phyloP scores from a whole-genome alignment of 352 stramenopile genomes.

The Phytophthora agathidicida region DNA sequence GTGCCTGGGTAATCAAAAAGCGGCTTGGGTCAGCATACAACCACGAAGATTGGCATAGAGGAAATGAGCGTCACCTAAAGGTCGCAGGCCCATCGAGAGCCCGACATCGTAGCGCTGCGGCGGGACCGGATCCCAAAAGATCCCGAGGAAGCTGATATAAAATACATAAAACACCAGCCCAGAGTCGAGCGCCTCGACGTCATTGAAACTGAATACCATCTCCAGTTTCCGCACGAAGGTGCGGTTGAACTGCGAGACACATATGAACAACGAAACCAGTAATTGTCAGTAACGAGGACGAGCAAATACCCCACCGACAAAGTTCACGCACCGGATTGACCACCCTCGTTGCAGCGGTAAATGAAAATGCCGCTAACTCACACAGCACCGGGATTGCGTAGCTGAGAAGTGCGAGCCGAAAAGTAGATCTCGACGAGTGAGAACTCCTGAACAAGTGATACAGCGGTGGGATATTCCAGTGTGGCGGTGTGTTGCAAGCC shows the following conservation, averaged over 20 bases:
- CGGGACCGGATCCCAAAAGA: constrained; percentile 87
- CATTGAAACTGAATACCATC: constrained; percentile 89
- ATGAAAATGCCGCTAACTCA: constrained; percentile 84
- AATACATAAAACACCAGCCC: constrained; percentile 90
- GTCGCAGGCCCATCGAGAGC: constrained; percentile 65
- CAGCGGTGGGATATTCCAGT: constrained; percentile 87
- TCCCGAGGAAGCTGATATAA: constrained; percentile 80
- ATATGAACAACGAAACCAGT: constrained; percentile 5
- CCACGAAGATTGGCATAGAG: neutral
- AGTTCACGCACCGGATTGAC: constrained; percentile 75
- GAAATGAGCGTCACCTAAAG: constrained; percentile 50
- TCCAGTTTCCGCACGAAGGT: constrained; percentile 85
- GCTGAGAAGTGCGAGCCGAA: constrained; percentile 78
- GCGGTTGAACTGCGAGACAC: constrained; percentile 75
- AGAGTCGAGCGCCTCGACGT: constrained; percentile 85
- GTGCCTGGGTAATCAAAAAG: constrained; percentile 60
- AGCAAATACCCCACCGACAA: neutral
- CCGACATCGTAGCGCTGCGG: constrained; percentile 82
- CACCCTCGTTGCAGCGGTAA: constrained; percentile 87
- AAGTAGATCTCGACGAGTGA: constrained; percentile 70
- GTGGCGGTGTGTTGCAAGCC: constrained; percentile 79
- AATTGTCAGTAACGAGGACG: constrained; percentile 1
- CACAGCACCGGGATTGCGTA: constrained; percentile 85
- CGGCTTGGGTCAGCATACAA: constrained; percentile 12
- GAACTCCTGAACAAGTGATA: constrained; percentile 86